phyloP scores from a whole-genome alignment of 2,329 filamentous ascomycete genomes.

The Verticillium nonalfalfae region DNA sequence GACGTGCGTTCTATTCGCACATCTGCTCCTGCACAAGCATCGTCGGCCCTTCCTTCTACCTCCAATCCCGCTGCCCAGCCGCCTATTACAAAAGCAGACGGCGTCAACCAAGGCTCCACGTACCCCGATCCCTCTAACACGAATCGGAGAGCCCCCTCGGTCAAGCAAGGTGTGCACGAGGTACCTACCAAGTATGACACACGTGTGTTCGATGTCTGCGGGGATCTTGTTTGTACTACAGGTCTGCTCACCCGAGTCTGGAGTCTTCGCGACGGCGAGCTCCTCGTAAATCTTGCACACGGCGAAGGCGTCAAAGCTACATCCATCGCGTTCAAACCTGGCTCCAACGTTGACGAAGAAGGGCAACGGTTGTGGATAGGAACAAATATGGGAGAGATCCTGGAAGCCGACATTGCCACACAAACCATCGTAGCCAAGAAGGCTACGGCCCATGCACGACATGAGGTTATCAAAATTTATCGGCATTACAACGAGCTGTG shows the following conservation, averaged over 20 bases:
- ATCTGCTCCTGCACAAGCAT: background rate
- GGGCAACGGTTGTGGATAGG: slow-evolving; percentile 83
- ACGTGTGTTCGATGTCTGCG: slow-evolving; percentile 79
- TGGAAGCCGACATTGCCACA: slow-evolving; percentile 77
- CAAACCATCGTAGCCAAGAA: slow-evolving; percentile 66
- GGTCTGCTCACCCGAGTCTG: slow-evolving; percentile 85
- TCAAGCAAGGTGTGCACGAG: slow-evolving; percentile 65
- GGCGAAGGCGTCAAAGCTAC: slow-evolving; percentile 80
- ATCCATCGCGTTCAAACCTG: slow-evolving; percentile 80
- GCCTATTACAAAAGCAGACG: slow-evolving; percentile 11
- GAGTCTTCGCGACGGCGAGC: slow-evolving; percentile 76
- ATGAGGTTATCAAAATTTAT: slow-evolving; percentile 78
- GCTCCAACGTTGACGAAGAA: slow-evolving; percentile 69
- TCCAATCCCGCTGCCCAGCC: slow-evolving; percentile 9
- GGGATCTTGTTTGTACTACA: slow-evolving; percentile 78
- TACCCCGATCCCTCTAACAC: slow-evolving; percentile 81
- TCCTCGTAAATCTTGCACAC: slow-evolving; percentile 74
- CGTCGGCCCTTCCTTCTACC: slow-evolving; percentile 9
- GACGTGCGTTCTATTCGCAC: slow-evolving; percentile 25
- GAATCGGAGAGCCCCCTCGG: slow-evolving; percentile 75
- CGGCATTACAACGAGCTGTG: slow-evolving; percentile 86
- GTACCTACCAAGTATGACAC: slow-evolving; percentile 84
- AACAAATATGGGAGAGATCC: slow-evolving; percentile 78
- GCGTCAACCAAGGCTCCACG: slow-evolving; percentile 40
- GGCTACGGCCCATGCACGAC: slow-evolving; percentile 65